phyloP scores from a whole-genome alignment of 192 early-diverging fungal species.

The Coemansia guatemalensis region DNA sequence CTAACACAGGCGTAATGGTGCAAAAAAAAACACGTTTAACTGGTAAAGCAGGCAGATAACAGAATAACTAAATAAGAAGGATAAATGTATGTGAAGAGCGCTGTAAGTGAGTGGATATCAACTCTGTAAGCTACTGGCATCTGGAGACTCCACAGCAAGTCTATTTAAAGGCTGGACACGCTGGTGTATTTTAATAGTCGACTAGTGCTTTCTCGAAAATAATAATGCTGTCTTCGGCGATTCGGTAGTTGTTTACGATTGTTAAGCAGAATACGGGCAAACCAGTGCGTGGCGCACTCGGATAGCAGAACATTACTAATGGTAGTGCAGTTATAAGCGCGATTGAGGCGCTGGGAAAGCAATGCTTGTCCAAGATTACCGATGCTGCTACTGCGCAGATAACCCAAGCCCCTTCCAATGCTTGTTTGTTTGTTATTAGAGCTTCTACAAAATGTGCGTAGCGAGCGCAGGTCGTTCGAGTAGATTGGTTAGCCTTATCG shows the following conservation, averaged over 20 bases:
- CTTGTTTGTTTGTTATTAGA: background rate
- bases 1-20: background rate
- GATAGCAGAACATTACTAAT: background rate
- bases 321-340: background rate
- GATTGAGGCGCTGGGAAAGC: background rate
- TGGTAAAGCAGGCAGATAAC: background rate
- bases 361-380: background rate
- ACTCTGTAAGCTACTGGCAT: background rate
- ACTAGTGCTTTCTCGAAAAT: background rate
- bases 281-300: background rate
- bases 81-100: background rate
- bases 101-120: background rate
- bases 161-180: background rate
- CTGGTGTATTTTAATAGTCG: background rate
- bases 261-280: background rate
- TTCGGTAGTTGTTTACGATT: background rate
- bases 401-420: background rate
- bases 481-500: background rate
- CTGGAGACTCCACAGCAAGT: background rate
- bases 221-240: background rate
- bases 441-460: background rate
- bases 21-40: background rate
- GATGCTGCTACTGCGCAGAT: background rate
- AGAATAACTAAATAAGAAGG: background rate
- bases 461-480: background rate